Conservation (phyloP, 257 asterid genomes). For the Paulownia fortunei region DNA sequence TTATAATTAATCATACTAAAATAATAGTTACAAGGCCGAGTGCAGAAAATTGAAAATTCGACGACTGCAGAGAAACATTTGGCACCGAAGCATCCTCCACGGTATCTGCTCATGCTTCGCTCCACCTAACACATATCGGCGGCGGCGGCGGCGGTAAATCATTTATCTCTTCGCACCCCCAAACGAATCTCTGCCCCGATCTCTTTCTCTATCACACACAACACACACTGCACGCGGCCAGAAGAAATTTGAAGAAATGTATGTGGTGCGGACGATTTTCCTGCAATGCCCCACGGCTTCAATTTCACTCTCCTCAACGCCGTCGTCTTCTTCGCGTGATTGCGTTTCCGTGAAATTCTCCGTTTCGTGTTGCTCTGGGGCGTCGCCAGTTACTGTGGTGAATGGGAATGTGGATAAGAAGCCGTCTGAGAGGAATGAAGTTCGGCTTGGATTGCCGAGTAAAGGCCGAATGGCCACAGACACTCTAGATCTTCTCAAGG, state of each 20-base stretch:
- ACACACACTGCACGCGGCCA: background rate
- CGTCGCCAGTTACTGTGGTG: slow-evolving; percentile 44
- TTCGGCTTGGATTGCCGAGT: slow-evolving; percentile 88
- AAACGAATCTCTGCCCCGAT: background rate
- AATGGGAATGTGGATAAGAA: slow-evolving; percentile 55
- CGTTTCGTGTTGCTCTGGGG: slow-evolving; percentile 48
- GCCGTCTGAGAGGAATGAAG: slow-evolving; percentile 46
- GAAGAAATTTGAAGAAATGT: slow-evolving; percentile 18
- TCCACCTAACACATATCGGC: background rate
- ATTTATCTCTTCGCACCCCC: background rate
- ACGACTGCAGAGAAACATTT: background rate
- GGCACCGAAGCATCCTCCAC: background rate
- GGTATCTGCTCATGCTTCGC: background rate
- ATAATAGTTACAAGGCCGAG: background rate
- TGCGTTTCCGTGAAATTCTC: slow-evolving; percentile 38
- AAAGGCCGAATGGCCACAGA: slow-evolving; percentile 89
- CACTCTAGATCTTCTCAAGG: slow-evolving; percentile 79
- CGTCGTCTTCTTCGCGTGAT: slow-evolving; percentile 15
- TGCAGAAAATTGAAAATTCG: background rate
- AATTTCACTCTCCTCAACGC: slow-evolving; percentile 18
- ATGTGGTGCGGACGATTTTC: slow-evolving; percentile 25
- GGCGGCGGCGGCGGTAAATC: background rate
- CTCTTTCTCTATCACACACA: background rate
- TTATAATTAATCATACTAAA: too few relatives aligned
- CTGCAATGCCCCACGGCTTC: slow-evolving; percentile 31